Evolutionary conservation across 305 asterid species (phyloP).

Genomic region (Solanum chacoense): DNA sequence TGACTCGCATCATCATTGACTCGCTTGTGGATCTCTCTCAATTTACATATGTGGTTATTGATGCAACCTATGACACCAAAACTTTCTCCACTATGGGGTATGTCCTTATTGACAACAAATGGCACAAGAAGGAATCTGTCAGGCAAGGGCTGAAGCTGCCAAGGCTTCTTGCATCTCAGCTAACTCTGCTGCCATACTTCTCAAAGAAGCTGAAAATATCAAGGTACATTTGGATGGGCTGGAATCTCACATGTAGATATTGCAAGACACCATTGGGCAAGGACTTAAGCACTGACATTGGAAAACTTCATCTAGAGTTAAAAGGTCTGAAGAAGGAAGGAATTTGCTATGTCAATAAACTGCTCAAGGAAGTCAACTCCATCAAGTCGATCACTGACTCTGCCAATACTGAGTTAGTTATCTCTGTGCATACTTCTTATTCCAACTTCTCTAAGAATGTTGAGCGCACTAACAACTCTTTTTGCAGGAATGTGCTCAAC

Average conservation of each 20-base stretch:
- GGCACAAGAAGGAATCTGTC: not conserved
- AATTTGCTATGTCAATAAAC: too few relatives aligned
- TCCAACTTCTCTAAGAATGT: not conserved
- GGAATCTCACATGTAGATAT: not conserved
- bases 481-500: not conserved
- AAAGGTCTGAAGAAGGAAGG: not conserved
- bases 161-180: not conserved
- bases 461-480: not conserved
- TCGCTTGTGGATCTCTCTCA: not conserved
- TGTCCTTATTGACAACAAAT: not conserved
- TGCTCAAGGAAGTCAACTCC: not conserved
- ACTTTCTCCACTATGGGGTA: not conserved
- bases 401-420: not conserved
- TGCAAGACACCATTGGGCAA: not conserved
- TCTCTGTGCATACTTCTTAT: not conserved
- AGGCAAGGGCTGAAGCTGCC: fast-evolving
- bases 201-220: not conserved
- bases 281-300: not conserved
- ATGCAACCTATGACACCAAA: not conserved
- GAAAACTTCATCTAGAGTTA: not conserved
- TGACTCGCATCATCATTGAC: not conserved
- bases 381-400: not conserved
- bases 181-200: not conserved
- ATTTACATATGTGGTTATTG: not conserved
- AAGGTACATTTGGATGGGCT: not conserved